phyloP scores from a whole-genome alignment of 805 yeast genomes.

The Soucietia sequanensis region DNA sequence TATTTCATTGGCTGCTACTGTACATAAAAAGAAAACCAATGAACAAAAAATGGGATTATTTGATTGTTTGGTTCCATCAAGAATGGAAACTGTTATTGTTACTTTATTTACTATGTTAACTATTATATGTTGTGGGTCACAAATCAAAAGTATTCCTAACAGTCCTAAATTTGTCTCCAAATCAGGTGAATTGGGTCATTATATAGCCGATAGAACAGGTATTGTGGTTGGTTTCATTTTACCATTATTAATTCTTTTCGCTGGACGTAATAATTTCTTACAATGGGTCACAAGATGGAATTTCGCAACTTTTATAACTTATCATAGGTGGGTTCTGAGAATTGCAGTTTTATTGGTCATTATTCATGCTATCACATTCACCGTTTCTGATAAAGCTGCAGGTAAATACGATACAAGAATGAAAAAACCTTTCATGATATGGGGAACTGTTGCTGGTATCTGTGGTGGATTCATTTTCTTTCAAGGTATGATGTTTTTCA shows the following conservation, averaged over 20 bases:
- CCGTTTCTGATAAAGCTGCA: slow-evolving; percentile 5
- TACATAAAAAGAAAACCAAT: slow-evolving; percentile 12
- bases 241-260: slow-evolving; percentile 62
- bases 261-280: slow-evolving; percentile 70
- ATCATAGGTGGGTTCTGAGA: slow-evolving; percentile 59
- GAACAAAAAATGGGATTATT: slow-evolving; percentile 3
- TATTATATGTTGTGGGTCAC: slow-evolving; percentile 11
- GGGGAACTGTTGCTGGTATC: slow-evolving; percentile 27
- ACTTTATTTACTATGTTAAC: slow-evolving; percentile 25
- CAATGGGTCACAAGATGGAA: slow-evolving; percentile 56
- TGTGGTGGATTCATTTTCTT: slow-evolving; percentile 43
- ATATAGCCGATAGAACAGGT: slow-evolving; percentile 50
- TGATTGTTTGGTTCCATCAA: slow-evolving; percentile 40
- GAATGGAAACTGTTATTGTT: slow-evolving; percentile 47
- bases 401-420: slow-evolving; percentile 10
- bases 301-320: slow-evolving; percentile 50
- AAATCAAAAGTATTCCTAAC: neutral
- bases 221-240: slow-evolving; percentile 48
- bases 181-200: slow-evolving; percentile 14
- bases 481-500: slow-evolving; percentile 50
- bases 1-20: slow-evolving; percentile 3
- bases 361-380: slow-evolving; percentile 32
- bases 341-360: slow-evolving; percentile 38
- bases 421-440: slow-evolving; percentile 18
- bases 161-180: neutral